Base-by-base conservation (phyloP, 2,329 filamentous ascomycete genomes). In the Epichloe coenophiala region DNA sequence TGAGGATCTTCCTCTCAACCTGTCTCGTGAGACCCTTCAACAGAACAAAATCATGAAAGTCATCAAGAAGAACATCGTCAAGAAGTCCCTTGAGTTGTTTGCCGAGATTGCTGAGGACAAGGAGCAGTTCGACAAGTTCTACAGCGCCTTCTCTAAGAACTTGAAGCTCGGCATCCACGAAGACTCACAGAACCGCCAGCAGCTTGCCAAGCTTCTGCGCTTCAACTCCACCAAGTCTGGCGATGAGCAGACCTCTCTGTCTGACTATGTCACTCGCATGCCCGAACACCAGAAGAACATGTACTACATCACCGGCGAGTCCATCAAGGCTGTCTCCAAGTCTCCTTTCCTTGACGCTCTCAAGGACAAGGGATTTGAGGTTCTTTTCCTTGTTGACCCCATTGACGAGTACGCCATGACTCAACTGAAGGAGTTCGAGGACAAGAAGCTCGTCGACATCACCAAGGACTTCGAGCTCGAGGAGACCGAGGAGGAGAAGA, bases 11-110 rank as follows among this genome's bases (percentile, higher is more conserved):
- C 93, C 93, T 63, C 86, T 98, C 72, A 98, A 98, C 84, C 75
- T 98, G 77, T 97, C 93, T 67, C 93, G 93, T 86, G 93, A 98
- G 84, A 97, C 91, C 53, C 88, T 98, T 47, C 93, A 98, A 78
- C 93, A 97, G 81, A 98, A 97, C 87, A 97, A 97, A 89, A 98
- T 98, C 81, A 97, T 97, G 93, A 97, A 97, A 86, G 93, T 97
- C 73, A 97, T 97, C 83, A 95, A 94, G 84, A 98, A 98, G 89
- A 98, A 98, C 85, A 95, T 98, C 60, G 90, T 98, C 81, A 98
- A 97, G 90, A 98, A 98, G 88, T 88, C 88, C 59, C 88, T 98
- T 60, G 93, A 98, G 81, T 88, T 98, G 71, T 98, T 98, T 86
- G 82, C 83, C 65, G 93, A 98, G 80, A 98, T 98, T 58, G 84